phyloP scores from a whole-genome alignment of 257 asterid genomes.

The Nicotiana paniculata region DNA sequence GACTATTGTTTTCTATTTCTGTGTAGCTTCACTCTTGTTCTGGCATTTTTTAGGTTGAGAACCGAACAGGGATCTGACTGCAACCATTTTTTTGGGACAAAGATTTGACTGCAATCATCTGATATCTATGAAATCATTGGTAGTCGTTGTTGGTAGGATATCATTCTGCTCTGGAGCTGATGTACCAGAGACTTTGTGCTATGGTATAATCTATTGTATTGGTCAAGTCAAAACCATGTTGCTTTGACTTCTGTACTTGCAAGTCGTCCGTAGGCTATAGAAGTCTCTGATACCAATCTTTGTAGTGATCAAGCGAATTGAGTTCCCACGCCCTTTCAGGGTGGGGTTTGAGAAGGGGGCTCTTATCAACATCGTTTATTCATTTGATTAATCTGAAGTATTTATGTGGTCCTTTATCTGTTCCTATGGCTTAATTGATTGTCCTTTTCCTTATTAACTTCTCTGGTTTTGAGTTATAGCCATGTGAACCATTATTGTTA shows the following conservation, averaged over 20 bases:
- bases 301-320: not conserved
- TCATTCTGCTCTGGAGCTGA: not conserved
- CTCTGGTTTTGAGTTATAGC: not conserved
- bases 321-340: not conserved
- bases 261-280: not conserved
- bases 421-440: not conserved
- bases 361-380: not conserved
- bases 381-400: not conserved
- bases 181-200: not conserved
- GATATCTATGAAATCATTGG: not conserved
- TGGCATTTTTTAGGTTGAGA: constrained; percentile 2
- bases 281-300: not conserved
- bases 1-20: not conserved
- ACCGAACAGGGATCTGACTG: not conserved
- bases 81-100: not conserved
- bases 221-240: not conserved
- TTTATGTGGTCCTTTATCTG: not conserved
- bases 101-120: not conserved
- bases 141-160: not conserved
- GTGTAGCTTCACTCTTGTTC: not conserved
- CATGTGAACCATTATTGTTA: not conserved
- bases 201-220: not conserved
- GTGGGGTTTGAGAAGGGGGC: not conserved
- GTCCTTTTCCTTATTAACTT: not conserved
- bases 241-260: not conserved